Percentiles rank a stretch among this genome's conserved stretches.
Conservation (phyloP, 192 early-diverging fungal species). For the Powellomyces hirtus region DNA sequence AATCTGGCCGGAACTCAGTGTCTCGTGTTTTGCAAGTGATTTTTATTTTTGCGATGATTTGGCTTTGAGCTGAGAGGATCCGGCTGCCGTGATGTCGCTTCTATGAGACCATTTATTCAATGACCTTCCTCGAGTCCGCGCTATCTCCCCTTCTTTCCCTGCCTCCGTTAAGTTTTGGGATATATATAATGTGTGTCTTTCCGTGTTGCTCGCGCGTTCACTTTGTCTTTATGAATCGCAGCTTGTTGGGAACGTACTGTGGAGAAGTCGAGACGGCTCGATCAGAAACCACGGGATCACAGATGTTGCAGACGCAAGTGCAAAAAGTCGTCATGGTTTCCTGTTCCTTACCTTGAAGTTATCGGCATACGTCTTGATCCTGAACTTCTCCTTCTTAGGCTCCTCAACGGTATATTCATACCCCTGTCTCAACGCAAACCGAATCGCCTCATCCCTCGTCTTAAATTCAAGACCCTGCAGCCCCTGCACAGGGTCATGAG, state of each 20-base stretch:
- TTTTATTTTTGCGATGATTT: too few species aligned
- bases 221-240: constrained; percentile 83
- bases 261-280: not conserved
- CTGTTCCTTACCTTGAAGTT: constrained; percentile 70
- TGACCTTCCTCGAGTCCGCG: too few species aligned
- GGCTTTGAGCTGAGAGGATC: too few species aligned
- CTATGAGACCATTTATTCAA: too few species aligned
- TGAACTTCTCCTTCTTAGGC: constrained; percentile 76
- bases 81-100: too few species aligned
- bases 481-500: constrained; percentile 80
- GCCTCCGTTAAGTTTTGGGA: too few species aligned
- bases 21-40: too few species aligned
- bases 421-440: constrained; percentile 95
- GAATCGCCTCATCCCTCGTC: constrained; percentile 82
- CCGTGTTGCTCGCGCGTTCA: too few species aligned
- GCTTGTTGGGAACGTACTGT: constrained; percentile 70
- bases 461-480: constrained; percentile 74
- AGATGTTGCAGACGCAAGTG: not conserved
- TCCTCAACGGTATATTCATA: constrained; percentile 92
- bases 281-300: not conserved
- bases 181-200: too few species aligned
- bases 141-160: too few species aligned
- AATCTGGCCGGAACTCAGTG: too few species aligned
- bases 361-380: constrained; percentile 82
- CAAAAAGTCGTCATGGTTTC: too few species aligned